A percentile compares a stretch with the other conserved stretches of the same genome.
Conservation (phyloP, 768 basidiomycete genomes). For the Tricholoma terreum region DNA sequence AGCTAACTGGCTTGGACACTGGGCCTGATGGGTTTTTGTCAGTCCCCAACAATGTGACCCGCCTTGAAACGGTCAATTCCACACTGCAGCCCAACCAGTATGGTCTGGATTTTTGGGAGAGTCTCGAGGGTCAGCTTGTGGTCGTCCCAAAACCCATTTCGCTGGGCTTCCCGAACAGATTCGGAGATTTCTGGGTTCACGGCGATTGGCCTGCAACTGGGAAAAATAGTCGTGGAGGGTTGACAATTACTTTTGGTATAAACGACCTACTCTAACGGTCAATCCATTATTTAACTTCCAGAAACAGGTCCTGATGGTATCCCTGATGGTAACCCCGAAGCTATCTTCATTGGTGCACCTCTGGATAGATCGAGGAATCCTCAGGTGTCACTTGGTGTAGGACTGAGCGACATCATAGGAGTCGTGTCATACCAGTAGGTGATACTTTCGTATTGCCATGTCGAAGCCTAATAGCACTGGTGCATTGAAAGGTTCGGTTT, state of each 20-base stretch:
- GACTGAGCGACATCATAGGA: slow-evolving; percentile 50
- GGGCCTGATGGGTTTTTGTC: slow-evolving; percentile 55
- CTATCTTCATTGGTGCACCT: slow-evolving; percentile 50
- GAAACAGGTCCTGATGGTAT: slow-evolving; percentile 41
- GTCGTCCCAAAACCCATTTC: slow-evolving; percentile 46
- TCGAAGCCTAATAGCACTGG: not conserved
- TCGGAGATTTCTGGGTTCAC: slow-evolving; percentile 57
- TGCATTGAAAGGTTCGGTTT: slow-evolving; percentile 39
- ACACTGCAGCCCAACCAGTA: slow-evolving; percentile 47
- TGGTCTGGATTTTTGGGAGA: slow-evolving; percentile 65
- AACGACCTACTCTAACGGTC: not conserved
- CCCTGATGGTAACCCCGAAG: slow-evolving; percentile 59
- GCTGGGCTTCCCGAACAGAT: slow-evolving; percentile 48
- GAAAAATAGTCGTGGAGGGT: slow-evolving; percentile 52
- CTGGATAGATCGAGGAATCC: slow-evolving; percentile 55
- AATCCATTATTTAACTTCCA: not conserved
- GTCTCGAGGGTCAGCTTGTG: slow-evolving; percentile 57
- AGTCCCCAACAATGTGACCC: slow-evolving; percentile 51
- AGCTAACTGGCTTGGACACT: slow-evolving; percentile 46
- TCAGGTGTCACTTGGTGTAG: slow-evolving; percentile 41
- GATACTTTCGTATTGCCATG: not conserved
- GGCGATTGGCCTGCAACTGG: slow-evolving; percentile 57
- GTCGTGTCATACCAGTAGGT: slow-evolving; percentile 52
- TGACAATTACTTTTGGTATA: slow-evolving; percentile 48
- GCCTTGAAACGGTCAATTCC: slow-evolving; percentile 42